Evolutionary conservation across 2,329 filamentous ascomycete genomes (phyloP), one percentile per base, ranked within the genome.

Genomic region (Tolypocladium endophyticum): DNA sequence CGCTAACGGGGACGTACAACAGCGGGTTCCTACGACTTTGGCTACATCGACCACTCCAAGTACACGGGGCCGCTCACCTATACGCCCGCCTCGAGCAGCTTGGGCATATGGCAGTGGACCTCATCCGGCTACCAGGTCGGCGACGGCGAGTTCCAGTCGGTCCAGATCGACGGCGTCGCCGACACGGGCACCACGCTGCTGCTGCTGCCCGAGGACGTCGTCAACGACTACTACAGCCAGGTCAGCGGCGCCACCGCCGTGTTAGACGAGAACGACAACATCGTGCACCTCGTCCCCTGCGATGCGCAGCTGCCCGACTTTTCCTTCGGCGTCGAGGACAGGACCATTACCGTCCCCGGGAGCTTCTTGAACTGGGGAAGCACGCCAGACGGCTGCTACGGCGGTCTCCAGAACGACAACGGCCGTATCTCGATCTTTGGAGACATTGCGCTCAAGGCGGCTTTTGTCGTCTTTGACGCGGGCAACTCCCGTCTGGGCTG

Each of bases 11-110:
- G 38, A 20, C n/a, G 41, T 8, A 2, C 23, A 45, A 43, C 30
- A 53, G 77, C 77, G 2, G 88, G 88, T 54, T 79, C 81, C 33
- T 92, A 90, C 73, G 86, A 90, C 68, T 92, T 92, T 66, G 89
- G 89, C 61, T 79, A 73, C 65, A 85, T 92, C 66, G 87, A 92
- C 69, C 68, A 67, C 2, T 75, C 74, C 60, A 85, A 88, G 66
- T 88, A 87, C 71, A 77, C 71, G 1, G 88, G 88, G 41, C 66
- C 79, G 7, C 79, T 92, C 66, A 73, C 78, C 28, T 90, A 85
- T 69, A 77, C 85, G 23, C 76, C 80, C 12, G 78, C 90, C 62
- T 82, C 89, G 68, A 78, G 77, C 30, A 78, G 77, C n/a, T 73
- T 77, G 33, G 88, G 87, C 18, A 89, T 85, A 76, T 92, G 88